Conservation (phyloP, 495 filamentous ascomycete species). For the Penicillium steckii region DNA sequence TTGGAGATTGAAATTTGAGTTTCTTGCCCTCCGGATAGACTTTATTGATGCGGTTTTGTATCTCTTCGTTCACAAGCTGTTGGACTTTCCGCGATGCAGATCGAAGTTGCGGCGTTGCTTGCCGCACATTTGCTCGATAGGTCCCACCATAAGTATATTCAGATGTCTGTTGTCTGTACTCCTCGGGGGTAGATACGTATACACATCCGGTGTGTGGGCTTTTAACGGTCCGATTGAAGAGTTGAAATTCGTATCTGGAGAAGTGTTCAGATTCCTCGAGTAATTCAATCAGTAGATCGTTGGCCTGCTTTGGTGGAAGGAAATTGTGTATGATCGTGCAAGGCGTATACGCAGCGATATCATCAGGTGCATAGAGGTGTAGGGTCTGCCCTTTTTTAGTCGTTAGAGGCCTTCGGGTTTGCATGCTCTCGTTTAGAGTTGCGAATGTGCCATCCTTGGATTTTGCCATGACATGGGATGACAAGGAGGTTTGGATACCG, state of each 20-base stretch:
- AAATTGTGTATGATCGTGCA: slow-evolving; percentile 93
- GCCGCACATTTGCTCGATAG: slow-evolving; percentile 68
- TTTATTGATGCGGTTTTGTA: slow-evolving; percentile 61
- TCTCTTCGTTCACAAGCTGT: slow-evolving; percentile 69
- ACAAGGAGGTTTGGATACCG: slow-evolving; percentile 39
- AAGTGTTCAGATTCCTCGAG: slow-evolving; percentile 76
- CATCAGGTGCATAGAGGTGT: slow-evolving; percentile 74
- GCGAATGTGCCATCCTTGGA: slow-evolving; percentile 22
- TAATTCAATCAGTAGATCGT: slow-evolving; percentile 70
- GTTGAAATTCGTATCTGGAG: slow-evolving; percentile 67
- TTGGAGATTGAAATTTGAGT: slow-evolving; percentile 70
- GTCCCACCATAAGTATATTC: slow-evolving; percentile 86
- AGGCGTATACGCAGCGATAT: slow-evolving; percentile 77
- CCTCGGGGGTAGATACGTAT: slow-evolving; percentile 70
- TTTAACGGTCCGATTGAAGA: slow-evolving; percentile 82
- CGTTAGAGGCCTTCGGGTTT: slow-evolving; percentile 26
- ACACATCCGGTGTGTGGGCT: slow-evolving; percentile 79
- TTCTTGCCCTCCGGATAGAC: slow-evolving; percentile 66
- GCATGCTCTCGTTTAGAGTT: slow-evolving; percentile 41
- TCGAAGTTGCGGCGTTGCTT: slow-evolving; percentile 67
- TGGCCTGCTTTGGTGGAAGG: slow-evolving; percentile 67
- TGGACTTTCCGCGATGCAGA: slow-evolving; percentile 65
- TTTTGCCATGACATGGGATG: slow-evolving; percentile 44
- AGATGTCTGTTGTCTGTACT: slow-evolving; percentile 60
- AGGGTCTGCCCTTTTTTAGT: slow-evolving; percentile 79